These are phyloP conservation scores for Fusarium xyrophilum DNA, from an alignment of 2,329 filamentous ascomycete species.

Conservation along the genomic window DNA sequence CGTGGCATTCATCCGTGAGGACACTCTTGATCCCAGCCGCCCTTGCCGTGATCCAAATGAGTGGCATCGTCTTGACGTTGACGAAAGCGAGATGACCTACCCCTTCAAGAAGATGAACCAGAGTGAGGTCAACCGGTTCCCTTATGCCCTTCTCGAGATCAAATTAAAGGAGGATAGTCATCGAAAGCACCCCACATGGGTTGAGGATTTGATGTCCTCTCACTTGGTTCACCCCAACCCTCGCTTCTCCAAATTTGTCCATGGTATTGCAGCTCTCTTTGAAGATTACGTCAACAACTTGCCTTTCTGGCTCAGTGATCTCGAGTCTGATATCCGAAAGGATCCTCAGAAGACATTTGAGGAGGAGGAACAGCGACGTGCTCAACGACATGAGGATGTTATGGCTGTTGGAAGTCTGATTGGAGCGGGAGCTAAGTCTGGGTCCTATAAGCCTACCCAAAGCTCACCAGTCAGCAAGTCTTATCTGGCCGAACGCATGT, in stretches of 20 bases:
- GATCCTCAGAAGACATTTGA: constrained; percentile 91
- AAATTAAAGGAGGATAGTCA: constrained; percentile 75
- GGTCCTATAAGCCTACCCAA: constrained; percentile 64
- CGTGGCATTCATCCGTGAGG: constrained; percentile 83
- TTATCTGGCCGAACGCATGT: constrained; percentile 63
- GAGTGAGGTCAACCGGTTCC: constrained; percentile 90
- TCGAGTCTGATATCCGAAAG: constrained; percentile 92
- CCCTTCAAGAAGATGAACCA: constrained; percentile 88
- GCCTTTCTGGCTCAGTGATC: constrained; percentile 92
- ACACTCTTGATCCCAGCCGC: constrained; percentile 78
- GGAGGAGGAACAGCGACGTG: constrained; percentile 84
- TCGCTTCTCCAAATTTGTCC: constrained; percentile 95
- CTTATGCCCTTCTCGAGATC: constrained; percentile 90
- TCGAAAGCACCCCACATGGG: constrained; percentile 80
- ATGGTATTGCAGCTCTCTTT: constrained; percentile 89
- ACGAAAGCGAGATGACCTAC: constrained; percentile 80
- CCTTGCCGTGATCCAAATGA: constrained; percentile 86
- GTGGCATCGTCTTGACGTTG: constrained; percentile 93
- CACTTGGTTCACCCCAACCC: constrained; percentile 90
- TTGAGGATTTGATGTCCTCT: constrained; percentile 89
- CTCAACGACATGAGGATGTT: constrained; percentile 83
- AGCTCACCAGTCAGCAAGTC: constrained; percentile 74
- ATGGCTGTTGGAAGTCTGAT: constrained; percentile 89
- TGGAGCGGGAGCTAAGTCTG: constrained; percentile 65
- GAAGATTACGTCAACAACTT: constrained; percentile 96